A percentile compares a stretch with the other conserved stretches of the same genome.
Conservation (phyloP, 306 rosid genomes). For the Sesbania bispinosa region DNA sequence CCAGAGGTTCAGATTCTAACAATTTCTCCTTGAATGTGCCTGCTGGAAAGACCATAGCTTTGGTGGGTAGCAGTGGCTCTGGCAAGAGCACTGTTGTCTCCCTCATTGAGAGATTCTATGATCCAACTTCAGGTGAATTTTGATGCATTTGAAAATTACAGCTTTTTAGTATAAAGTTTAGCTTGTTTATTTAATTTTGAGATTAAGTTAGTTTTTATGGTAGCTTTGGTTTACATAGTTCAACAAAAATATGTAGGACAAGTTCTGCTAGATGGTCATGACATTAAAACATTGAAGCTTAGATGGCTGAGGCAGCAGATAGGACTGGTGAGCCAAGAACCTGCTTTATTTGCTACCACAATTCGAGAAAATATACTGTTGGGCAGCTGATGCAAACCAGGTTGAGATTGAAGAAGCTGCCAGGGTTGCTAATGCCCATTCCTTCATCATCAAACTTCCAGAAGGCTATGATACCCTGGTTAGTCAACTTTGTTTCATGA, state of each 20-base stretch:
- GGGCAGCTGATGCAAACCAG: slow-evolving; percentile 92
- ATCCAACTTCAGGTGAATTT: slow-evolving; percentile 73
- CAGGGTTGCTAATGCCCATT: slow-evolving; percentile 95
- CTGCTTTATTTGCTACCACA: slow-evolving; percentile 94
- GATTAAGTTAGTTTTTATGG: neutral
- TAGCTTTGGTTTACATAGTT: neutral
- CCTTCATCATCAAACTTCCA: slow-evolving; percentile 89
- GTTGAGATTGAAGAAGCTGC: slow-evolving; percentile 98
- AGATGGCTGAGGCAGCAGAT: slow-evolving; percentile 96
- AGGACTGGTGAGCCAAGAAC: slow-evolving; percentile 98
- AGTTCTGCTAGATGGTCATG: slow-evolving; percentile 86
- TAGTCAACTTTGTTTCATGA: slow-evolving; percentile 25
- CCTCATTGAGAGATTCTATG: slow-evolving; percentile 94
- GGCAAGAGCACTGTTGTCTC: slow-evolving; percentile 98
- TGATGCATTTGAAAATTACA: neutral
- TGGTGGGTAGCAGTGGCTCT: slow-evolving; percentile 98
- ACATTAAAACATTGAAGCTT: slow-evolving; percentile 80
- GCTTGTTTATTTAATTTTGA: neutral
- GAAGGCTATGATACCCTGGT: slow-evolving; percentile 96
- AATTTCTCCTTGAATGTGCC: slow-evolving; percentile 75
- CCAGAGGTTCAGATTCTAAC: slow-evolving; percentile 75
- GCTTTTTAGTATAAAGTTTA: neutral
- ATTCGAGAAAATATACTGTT: slow-evolving; percentile 83
- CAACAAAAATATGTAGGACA: slow-evolving; percentile 53
- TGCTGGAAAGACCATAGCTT: slow-evolving; percentile 93